phyloP scores from a whole-genome alignment of 805 yeast genomes.

The Candida germanica region DNA sequence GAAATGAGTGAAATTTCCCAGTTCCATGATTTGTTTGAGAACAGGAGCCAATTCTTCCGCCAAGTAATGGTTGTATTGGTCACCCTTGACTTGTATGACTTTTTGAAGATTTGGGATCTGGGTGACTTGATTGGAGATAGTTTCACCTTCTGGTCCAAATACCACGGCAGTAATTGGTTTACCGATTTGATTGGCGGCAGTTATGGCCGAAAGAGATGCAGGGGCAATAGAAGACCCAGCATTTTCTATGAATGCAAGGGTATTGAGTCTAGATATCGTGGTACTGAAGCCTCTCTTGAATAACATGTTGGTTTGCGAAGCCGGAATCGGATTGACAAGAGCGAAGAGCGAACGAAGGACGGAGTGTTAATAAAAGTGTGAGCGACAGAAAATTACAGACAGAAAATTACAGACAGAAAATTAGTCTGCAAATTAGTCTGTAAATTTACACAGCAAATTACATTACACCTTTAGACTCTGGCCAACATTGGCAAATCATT shows the following conservation, averaged over 20 bases:
- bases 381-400: too few species aligned
- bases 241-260: conserved; percentile 75
- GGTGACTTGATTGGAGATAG: conserved; percentile 43
- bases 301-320: conserved; percentile 4
- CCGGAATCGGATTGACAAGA: too few species aligned
- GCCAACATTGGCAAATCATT: too few species aligned
- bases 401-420: too few species aligned
- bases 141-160: conserved; percentile 60
- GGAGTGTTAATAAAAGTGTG: too few species aligned
- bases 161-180: conserved; percentile 78
- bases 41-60: conserved; percentile 85
- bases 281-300: conserved; percentile 48
- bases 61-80: conserved; percentile 61
- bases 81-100: conserved; percentile 56
- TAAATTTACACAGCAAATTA: too few species aligned
- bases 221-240: conserved; percentile 55
- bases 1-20: conserved; percentile 58
- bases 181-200: conserved; percentile 76
- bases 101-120: conserved; percentile 53
- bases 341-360: conserved; percentile 1
- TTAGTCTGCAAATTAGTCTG: too few species aligned
- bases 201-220: conserved; percentile 65
- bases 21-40: conserved; percentile 43
- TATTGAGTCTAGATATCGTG: conserved; percentile 29
- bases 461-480: too few species aligned